These are phyloP conservation scores for Nicotiana obtusifolia DNA, from an alignment of 257 asterid species.

Conservation along the genomic window DNA sequence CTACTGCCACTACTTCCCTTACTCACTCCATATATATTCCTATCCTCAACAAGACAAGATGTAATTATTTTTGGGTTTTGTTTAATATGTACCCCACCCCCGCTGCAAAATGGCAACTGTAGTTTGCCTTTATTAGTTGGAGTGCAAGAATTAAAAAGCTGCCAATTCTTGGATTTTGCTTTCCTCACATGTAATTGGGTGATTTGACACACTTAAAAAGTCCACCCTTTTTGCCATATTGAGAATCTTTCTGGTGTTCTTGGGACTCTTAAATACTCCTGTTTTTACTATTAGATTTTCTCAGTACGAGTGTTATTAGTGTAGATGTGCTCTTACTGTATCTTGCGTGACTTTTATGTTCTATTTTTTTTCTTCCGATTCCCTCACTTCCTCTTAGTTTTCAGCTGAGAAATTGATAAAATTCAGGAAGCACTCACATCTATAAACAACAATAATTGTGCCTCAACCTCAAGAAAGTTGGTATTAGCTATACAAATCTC, in stretches of 20 bases:
- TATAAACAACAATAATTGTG: too few species aligned
- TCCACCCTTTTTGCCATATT: constrained; percentile 13
- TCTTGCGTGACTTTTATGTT: too few species aligned
- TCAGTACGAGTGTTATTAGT: background rate
- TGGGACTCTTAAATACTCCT: background rate
- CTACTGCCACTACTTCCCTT: background rate
- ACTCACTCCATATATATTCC: background rate
- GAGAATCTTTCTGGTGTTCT: background rate
- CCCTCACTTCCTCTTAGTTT: too few species aligned
- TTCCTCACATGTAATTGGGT: constrained; percentile 10
- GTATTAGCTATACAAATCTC: too few species aligned
- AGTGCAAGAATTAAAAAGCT: constrained; percentile 17
- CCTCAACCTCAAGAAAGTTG: too few species aligned
- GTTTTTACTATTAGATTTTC: background rate
- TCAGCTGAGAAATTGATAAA: too few species aligned
- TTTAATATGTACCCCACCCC: background rate
- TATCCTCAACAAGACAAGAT: background rate
- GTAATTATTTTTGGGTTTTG: background rate
- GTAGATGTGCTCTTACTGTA: too few species aligned
- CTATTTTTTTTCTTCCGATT: too few species aligned
- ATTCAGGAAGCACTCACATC: too few species aligned
- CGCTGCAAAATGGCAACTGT: background rate
- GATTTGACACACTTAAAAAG: constrained; percentile 15
- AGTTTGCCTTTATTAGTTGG: constrained; percentile 14
- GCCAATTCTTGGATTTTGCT: constrained; percentile 12